These are phyloP conservation scores for Colletotrichum eleusines DNA, from an alignment of 2,329 filamentous ascomycete species.

Conservation along the genomic window DNA sequence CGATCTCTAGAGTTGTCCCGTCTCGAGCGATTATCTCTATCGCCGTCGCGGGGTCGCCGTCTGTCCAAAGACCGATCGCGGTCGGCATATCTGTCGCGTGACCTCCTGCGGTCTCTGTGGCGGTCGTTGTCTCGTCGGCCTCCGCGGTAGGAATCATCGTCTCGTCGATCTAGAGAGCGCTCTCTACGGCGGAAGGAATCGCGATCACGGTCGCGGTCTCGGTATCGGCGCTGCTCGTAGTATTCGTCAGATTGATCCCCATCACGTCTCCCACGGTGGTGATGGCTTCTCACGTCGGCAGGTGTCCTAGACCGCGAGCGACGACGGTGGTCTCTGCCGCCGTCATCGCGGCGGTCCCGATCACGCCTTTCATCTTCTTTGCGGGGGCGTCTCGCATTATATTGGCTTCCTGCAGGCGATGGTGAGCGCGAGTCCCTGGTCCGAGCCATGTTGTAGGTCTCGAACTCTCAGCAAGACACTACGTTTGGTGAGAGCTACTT, in stretches of 20 bases:
- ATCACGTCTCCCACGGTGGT: conserved; percentile 40
- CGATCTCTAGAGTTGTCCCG: conserved; percentile 81
- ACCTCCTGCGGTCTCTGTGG: conserved; percentile 72
- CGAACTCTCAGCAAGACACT: conserved; percentile 56
- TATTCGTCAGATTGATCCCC: conserved; percentile 55
- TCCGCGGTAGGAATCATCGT: conserved; percentile 74
- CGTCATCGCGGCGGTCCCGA: conserved; percentile 63
- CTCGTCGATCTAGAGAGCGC: conserved; percentile 75
- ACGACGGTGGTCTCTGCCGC: conserved; percentile 64
- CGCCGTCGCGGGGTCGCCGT: conserved; percentile 67
- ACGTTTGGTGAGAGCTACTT: conserved; percentile 45
- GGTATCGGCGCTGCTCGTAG: conserved; percentile 66
- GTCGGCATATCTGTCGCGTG: conserved; percentile 69
- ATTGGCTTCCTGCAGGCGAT: conserved; percentile 91
- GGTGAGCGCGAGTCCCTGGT: conserved; percentile 84
- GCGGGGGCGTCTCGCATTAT: conserved; percentile 76
- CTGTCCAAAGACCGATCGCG: conserved; percentile 70
- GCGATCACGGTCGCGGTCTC: conserved; percentile 65
- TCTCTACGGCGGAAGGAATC: conserved; percentile 75
- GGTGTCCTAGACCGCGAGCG: conserved; percentile 73
- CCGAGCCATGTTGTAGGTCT: conserved; percentile 67
- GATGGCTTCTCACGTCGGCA: conserved; percentile 64
- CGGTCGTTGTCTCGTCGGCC: conserved; percentile 66
- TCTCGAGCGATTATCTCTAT: conserved; percentile 73
- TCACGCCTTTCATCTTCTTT: conserved; percentile 71